Evolutionary conservation across 2,329 filamentous ascomycete genomes (phyloP), one percentile per base, ranked within the genome.

Genomic region (Cladophialophora exuberans): DNA sequence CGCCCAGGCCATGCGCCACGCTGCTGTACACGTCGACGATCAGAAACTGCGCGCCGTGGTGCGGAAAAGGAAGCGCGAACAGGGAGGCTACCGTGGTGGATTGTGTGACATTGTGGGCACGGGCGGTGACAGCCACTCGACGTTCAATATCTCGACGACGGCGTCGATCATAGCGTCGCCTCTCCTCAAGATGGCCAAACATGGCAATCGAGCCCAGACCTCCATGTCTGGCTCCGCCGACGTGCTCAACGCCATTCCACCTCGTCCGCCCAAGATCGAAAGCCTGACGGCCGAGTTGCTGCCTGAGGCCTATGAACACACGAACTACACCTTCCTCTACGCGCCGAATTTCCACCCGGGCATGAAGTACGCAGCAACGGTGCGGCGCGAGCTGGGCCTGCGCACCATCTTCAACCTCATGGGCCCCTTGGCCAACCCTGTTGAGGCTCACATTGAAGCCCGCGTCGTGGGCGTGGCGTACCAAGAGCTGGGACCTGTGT

Each of bases 331-430:
- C 60, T 99, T 99, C 75, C 82, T 99, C 25, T 97, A 94, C 69
- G 94, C 94, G 0, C 93, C 94, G 33, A 89, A 94, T 63, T 99
- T 97, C 80, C 94, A 99, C 75, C 90, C 91, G 0, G 93, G 91
- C 43, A 97, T 97, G 87, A 87, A 85, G 70, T 87, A 92, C 71
- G 91, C 94, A 33, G 90, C 91, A 3, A 84, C 87, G 1, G 86
- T 97, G 61, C 87, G 94, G 59, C 89, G 85, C 68, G 88, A 95
- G 70, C 83, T 99, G 18, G 93, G 93, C 55, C 93, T 94, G 81
- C 85, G 94, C 65, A 99, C 94, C 1, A 93, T 99, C 64, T 99
- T 99, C 84, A 99, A 99, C 74, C 83, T 99, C 13, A 82, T 99
- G 45, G 94, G 94, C 0, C 94, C 94, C 0, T 79, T 99, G 23